Conservation (phyloP, 139 green algal genomes). For the Chlorella sp. region DNA sequence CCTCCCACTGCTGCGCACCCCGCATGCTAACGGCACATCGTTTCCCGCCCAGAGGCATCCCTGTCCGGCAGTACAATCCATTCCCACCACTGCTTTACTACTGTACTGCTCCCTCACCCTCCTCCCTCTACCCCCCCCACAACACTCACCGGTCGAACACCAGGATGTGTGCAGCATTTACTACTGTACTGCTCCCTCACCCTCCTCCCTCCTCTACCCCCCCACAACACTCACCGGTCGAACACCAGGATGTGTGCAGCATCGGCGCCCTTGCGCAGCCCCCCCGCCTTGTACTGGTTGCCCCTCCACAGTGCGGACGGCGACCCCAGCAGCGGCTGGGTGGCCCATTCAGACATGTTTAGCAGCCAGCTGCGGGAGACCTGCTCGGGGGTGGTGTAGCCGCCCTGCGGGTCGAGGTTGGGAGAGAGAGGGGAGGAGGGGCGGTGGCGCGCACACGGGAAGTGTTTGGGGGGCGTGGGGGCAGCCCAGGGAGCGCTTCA, state of each 20-base stretch:
- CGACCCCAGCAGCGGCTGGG: constrained; percentile 16
- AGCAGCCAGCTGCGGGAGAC: constrained; percentile 57
- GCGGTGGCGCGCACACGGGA: neutral
- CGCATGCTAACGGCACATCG: no score
- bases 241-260: constrained; percentile 59
- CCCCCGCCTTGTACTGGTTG: constrained; percentile 41
- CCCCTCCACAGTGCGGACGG: neutral
- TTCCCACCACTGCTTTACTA: no score
- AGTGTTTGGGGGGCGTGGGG: neutral
- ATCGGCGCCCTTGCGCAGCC: constrained; percentile 38
- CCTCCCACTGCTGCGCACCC: no score
- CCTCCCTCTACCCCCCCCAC: neutral
- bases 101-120: no score
- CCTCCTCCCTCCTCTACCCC: neutral
- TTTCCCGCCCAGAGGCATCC: no score
- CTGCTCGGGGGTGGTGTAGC: constrained; percentile 54
- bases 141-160: constrained; percentile 43
- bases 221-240: constrained; percentile 9
- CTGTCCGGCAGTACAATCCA: no score
- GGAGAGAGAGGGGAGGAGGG: neutral
- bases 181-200: no score
- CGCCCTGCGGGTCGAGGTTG: constrained; percentile 27
- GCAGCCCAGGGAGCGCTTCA: neutral
- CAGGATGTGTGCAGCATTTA: constrained; percentile 55
- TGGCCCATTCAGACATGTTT: constrained; percentile 57